Conservation (phyloP, 257 asterid species). For the Rubia yunnanensis region DNA sequence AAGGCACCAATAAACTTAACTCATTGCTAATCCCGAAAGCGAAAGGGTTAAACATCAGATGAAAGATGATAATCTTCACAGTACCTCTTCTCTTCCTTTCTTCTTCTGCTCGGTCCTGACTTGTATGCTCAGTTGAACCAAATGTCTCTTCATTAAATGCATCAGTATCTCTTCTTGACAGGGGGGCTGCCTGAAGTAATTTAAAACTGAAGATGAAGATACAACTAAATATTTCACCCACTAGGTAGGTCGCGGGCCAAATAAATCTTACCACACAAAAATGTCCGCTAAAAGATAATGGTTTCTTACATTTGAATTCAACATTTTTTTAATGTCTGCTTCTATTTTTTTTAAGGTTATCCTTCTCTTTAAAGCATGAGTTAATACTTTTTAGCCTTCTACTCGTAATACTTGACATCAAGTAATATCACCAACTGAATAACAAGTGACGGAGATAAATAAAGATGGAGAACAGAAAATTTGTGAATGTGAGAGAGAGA, state of each 20-base stretch:
- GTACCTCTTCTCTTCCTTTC: conserved; percentile 93
- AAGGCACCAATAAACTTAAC: conserved; percentile 11
- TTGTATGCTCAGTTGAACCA: conserved; percentile 63
- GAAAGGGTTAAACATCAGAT: not conserved
- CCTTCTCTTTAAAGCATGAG: not conserved
- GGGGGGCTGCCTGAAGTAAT: conserved; percentile 59
- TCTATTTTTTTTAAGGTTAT: not conserved
- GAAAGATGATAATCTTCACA: conserved; percentile 7
- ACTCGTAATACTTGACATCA: not conserved
- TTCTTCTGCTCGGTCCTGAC: conserved; percentile 82
- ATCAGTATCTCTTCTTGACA: conserved; percentile 63
- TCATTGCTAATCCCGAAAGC: conserved; percentile 6
- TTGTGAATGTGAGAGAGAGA: not conserved
- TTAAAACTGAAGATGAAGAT: conserved; percentile 13
- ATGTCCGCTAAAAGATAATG: not conserved
- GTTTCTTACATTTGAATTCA: no score
- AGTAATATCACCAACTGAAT: not conserved
- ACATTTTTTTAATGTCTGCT: not conserved
- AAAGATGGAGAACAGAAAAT: not conserved
- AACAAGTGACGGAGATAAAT: not conserved
- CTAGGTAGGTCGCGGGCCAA: not conserved
- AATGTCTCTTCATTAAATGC: conserved; percentile 77
- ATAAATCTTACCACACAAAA: not conserved
- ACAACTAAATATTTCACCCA: not conserved
- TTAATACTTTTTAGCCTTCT: not conserved